Base-by-base conservation (phyloP, 2,329 filamentous ascomycete species). In the Alternaria hordeiaustralica region DNA sequence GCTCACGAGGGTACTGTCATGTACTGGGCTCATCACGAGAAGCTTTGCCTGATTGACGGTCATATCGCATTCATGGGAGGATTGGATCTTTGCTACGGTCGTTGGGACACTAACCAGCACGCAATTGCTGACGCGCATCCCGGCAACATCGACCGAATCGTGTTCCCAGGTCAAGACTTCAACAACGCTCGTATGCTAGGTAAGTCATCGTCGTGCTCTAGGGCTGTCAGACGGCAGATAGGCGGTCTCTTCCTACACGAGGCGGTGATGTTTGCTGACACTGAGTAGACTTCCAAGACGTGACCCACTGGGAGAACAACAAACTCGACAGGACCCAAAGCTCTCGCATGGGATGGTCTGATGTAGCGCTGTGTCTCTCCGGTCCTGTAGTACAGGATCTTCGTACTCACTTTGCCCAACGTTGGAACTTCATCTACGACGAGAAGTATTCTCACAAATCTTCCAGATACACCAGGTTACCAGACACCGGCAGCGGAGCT, bases 11-110 rank as follows among this genome's bases (percentile, higher is more conserved):
- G 92, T 69, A 88, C 94, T 2, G 91, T 97, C 11, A 82, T 97
- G 1, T 97, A 93, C 80, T 97, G 94, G 94, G 93, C 93, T 3
- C 94, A 97, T 72, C 94, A 97, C 71, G 94, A 97, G 81, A 97
- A 97, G 80, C 86, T 97, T 1, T 93, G 92, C 70, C 77, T 97
- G 2, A 82, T 97, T 15, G 94, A 97, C 77, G 88, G 90, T n/a
- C 84, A 85, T 10, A 84, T 90, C 60, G 93, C 90, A 3, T 97
- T 97, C 76, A 97, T 97, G 94, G 94, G 93, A 54, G 94, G 94
- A 20, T 83, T 97, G 2, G 94, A 97, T 80, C 84, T 97, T 73
- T 97, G 80, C 77, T 97, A 94, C 73, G 94, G 94, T 36, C 87
- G 94, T 75, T 97, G 92, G 78, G 94, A 97, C 72, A 96, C 92